Evolutionary conservation across 345 rosid species (phyloP).

Genomic region (Salix arbutifolia): DNA sequence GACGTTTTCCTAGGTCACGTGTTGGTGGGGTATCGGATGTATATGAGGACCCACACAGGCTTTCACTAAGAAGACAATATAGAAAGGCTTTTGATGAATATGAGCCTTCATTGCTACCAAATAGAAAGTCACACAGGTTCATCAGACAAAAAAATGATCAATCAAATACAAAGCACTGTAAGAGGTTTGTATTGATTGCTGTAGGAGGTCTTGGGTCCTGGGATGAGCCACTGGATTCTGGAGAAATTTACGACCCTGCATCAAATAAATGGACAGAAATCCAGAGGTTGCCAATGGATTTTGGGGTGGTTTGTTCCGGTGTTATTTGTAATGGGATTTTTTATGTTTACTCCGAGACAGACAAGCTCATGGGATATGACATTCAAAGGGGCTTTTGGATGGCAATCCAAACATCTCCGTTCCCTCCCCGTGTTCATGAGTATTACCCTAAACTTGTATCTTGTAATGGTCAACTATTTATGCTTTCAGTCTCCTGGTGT

Average conservation of each 20-base stretch:
- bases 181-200: conserved; percentile 66
- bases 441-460: conserved; percentile 91
- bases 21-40: conserved; percentile 73
- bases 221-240: conserved; percentile 91
- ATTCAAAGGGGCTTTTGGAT: conserved; percentile 92
- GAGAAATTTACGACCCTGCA: conserved; percentile 78
- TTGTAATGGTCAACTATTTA: conserved; percentile 58
- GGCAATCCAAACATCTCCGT: conserved; percentile 66
- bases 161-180: conserved; percentile 33
- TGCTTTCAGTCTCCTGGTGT: conserved; percentile 98
- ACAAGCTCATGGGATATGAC: conserved; percentile 87
- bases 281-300: conserved; percentile 69
- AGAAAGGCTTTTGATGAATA: conserved; percentile 50
- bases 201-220: conserved; percentile 81
- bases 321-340: conserved; percentile 76
- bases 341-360: conserved; percentile 81
- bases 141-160: conserved; percentile 55
- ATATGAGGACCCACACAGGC: conserved; percentile 94
- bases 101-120: conserved; percentile 31
- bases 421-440: conserved; percentile 87
- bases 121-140: conserved; percentile 49
- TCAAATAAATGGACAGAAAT: conserved; percentile 87
- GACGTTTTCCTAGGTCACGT: conserved; percentile 63
- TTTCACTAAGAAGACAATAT: conserved; percentile 71
- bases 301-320: conserved; percentile 70